Evolutionary conservation across 192 early-diverging fungal species (phyloP).

Genomic region (Mortierella alpina): DNA sequence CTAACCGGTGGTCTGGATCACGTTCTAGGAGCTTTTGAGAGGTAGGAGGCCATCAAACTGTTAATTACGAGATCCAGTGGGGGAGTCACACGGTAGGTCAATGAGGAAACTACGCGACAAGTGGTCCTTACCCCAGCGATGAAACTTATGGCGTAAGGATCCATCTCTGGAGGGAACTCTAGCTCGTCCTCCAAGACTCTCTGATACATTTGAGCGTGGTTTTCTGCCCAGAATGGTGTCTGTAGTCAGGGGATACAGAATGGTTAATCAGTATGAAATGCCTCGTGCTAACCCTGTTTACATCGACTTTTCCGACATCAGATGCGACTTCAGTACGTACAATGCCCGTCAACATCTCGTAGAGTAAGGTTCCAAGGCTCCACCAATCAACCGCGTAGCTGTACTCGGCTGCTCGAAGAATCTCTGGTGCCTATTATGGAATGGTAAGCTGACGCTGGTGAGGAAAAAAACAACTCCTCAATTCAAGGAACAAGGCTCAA

Average conservation of each 20-base stretch:
- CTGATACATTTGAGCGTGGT: slow-evolving; percentile 68
- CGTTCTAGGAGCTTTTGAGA: slow-evolving; percentile 58
- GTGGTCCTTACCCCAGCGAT: slow-evolving; percentile 55
- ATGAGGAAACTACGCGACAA: not conserved
- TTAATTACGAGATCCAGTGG: not conserved
- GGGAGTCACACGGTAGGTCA: not conserved
- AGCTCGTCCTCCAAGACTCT: slow-evolving; percentile 66
- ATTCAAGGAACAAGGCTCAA: not conserved
- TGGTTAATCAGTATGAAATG: not conserved
- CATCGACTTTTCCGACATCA: not conserved
- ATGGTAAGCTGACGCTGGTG: not conserved
- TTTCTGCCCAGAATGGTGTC: slow-evolving; percentile 70
- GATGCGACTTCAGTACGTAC: slow-evolving; percentile 26
- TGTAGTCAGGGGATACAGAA: slow-evolving; percentile 3
- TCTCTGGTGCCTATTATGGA: slow-evolving; percentile 79
- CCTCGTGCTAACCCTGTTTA: not conserved
- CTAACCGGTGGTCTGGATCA: slow-evolving; percentile 74
- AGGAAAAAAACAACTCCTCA: not conserved
- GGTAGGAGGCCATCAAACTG: not conserved
- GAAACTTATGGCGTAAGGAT: slow-evolving; percentile 56
- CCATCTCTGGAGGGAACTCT: slow-evolving; percentile 60
- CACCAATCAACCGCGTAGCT: slow-evolving; percentile 90
- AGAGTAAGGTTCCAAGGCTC: slow-evolving; percentile 92
- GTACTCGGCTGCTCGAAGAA: slow-evolving; percentile 68
- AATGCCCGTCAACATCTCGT: slow-evolving; percentile 88